Evolutionary conservation across 176 grass and related monocot genomes (phyloP).

Genomic region (Avena atlantica): DNA sequence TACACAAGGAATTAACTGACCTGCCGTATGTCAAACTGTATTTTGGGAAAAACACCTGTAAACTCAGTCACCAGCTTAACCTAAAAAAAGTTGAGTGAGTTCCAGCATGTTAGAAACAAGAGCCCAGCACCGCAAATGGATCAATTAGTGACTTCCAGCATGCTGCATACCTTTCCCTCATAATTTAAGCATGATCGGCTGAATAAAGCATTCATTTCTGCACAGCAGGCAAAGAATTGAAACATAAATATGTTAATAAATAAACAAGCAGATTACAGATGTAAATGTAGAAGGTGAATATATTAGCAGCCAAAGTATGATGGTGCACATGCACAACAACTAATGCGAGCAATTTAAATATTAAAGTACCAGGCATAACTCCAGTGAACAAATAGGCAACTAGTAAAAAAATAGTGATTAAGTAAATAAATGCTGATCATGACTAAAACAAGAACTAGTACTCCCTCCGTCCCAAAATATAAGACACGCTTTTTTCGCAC

Average conservation of each 20-base stretch:
- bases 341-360: constrained; percentile 34
- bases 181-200: constrained; percentile 71
- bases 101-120: constrained; percentile 42
- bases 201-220: constrained; percentile 95
- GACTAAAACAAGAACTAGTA: not conserved
- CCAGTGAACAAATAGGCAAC: not conserved
- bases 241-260: constrained; percentile 21
- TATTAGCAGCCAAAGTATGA: not conserved
- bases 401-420: not conserved
- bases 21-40: constrained; percentile 76
- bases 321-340: not conserved
- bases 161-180: constrained; percentile 75
- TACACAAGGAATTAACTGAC: constrained; percentile 48
- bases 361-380: not conserved
- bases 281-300: constrained; percentile 18
- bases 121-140: constrained; percentile 12
- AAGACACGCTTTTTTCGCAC: too few species aligned
- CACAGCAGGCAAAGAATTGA: constrained; percentile 34
- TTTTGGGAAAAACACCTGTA: constrained; percentile 89
- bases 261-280: constrained; percentile 29
- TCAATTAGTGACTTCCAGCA: not conserved
- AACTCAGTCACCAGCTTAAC: constrained; percentile 69
- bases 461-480: too few species aligned
- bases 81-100: constrained; percentile 43
- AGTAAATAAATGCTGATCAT: not conserved